Percentiles rank a stretch among this genome's conserved stretches.
These are phyloP conservation scores for Lipomyces spencermartinsiae DNA, from an alignment of 805 yeast genomes.

Conservation along the genomic window DNA sequence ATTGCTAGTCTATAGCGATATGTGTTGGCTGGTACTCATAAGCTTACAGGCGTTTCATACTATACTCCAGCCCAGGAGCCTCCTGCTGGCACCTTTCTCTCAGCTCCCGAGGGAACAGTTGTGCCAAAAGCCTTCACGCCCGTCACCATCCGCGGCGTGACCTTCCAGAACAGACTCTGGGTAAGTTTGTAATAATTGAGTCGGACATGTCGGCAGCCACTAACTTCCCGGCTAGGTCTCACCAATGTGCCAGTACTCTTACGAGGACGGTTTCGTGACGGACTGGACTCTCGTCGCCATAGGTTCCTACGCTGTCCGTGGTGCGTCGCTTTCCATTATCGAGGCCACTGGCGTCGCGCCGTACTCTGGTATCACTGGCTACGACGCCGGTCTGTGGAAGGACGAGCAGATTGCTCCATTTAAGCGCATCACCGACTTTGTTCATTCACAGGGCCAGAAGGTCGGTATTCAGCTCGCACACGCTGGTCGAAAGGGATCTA, in stretches of 20 bases:
- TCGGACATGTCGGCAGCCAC: constrained; percentile 53
- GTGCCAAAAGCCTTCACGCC: constrained; percentile 55
- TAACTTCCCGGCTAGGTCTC: constrained; percentile 20
- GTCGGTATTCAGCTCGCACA: constrained; percentile 64
- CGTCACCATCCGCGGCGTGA: constrained; percentile 50
- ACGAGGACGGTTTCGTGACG: constrained; percentile 52
- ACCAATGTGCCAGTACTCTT: constrained; percentile 55
- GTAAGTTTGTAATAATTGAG: constrained; percentile 32
- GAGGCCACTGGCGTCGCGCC: constrained; percentile 55
- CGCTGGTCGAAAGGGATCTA: constrained; percentile 59
- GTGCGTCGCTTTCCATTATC: constrained; percentile 56
- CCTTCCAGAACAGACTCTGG: constrained; percentile 58
- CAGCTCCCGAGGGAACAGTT: constrained; percentile 36
- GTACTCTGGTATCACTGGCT: constrained; percentile 53
- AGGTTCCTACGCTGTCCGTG: constrained; percentile 55
- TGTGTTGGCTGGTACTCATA: neutral
- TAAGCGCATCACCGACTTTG: constrained; percentile 51
- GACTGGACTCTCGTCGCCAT: constrained; percentile 59
- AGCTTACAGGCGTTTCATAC: constrained; percentile 31
- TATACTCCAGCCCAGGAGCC: constrained; percentile 47
- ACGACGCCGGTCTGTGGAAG: constrained; percentile 58
- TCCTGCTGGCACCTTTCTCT: constrained; percentile 48
- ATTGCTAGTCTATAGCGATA: neutral
- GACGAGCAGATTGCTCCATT: constrained; percentile 56
- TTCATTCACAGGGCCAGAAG: constrained; percentile 51